Base-by-base conservation (phyloP, 805 yeast species). In the Hanseniaspora vineae region DNA sequence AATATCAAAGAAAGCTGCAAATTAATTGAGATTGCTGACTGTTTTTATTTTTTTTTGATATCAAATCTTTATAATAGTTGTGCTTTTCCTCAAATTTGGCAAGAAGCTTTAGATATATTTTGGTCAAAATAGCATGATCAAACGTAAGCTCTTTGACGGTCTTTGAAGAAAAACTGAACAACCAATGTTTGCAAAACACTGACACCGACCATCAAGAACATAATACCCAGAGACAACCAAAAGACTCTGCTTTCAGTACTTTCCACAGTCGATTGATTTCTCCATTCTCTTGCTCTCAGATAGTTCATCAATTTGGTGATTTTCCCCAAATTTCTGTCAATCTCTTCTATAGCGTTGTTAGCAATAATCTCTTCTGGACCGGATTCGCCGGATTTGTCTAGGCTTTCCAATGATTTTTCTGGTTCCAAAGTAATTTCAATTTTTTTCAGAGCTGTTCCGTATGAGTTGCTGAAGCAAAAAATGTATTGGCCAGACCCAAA, bases 251-350 rank as follows among this genome's bases (percentile, higher is more conserved):
- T 69, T 58, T 81, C 85, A 32, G 95, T 86, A 45, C 86, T 77
- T 64, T 73, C 72, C 52, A 86, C 96, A 42, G 96, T 86, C 45
- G 90, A 84, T 76, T 88, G 92, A 69, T 92, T 92, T 72, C 99
- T 81, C 77, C 86, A 84, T 71, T 89, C 95, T 71, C 99, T 84
- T 15, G 97, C 88, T 72, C 88, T 87, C 69, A 90, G 80, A 66
- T 92, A 87, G 59, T 83, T 86, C 66, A 90, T 69, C 66, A 77
- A 68, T 60, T 73, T 75, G 54, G 69, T 72, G 52, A 78, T 73
- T 51, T 75, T 78, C 54, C 73, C 77, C 58, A 78, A 67, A 60
- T 77, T 79, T 55, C 70, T 64, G 57, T 77, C 81, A 55, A 79
- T 78, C 60, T 73, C 77, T 50, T 72, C 73, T 44, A 77, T 71